Base-by-base conservation (phyloP, 192 early-diverging fungal genomes). In the Coemansia furcata region DNA sequence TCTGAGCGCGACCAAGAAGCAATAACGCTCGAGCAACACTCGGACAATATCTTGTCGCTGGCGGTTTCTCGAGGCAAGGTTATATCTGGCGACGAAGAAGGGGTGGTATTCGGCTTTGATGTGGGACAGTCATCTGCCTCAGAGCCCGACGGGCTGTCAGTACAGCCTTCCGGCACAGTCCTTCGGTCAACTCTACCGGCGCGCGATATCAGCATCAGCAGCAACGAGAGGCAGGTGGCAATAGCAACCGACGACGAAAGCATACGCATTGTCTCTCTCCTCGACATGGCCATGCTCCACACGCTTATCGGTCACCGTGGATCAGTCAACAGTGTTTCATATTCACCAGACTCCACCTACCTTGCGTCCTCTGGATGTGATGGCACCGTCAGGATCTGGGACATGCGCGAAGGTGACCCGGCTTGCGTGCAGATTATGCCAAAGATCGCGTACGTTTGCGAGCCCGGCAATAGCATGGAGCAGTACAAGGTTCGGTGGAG, bases 381-480 rank as follows among this genome's bases (percentile, higher is more conserved):
- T 49, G 91, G 91, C 15, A 83, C 85, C 3, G 74, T 91, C 23
- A 76, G 83, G 38, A 69, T 93, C 9, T 93, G 89, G 89, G 86
- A 91, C 69, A 68, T 88, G 66, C 70, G 82, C 17, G 62, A 63
- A 6, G 43, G 49, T 11, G 79, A 82, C 37, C 84, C 87, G 8
- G 71, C 65, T 37, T 82, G 76, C 42, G 62, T 84, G 9, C 74
- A 85, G 37, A 63, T 76, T 15, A 67, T 88, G 19, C 69, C 37
- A 44, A 69, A 54, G 57, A 61, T 52, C 57, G 76, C 60, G 32
- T 83, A 67, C 36, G 69, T 39, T 62, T 85, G 58, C 70, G 81
- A 57, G 85, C 86, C 79, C 63, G 72, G 68, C n/a, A 68, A 59
- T 60, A 64, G 30, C 54, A 66, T 67, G 55, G 66, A 68, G 42